Percentiles rank a stretch among this genome's conserved stretches.
Conservation (phyloP, 164 flowering plant genomes). For the Tinospora cordifolia region DNA sequence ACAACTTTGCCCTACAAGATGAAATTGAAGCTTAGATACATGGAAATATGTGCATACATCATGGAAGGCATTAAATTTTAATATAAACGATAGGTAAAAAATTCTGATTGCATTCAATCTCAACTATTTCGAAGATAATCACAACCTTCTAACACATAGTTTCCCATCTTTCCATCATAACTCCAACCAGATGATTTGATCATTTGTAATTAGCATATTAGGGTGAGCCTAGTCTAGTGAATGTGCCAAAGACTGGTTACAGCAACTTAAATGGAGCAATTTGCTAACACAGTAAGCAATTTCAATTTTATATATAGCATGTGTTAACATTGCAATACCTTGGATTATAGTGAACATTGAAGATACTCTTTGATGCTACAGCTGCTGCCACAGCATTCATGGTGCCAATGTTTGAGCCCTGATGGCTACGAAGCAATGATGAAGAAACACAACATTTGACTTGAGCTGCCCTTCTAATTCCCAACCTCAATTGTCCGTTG, state of each 20-base stretch:
- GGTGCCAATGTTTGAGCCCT: slow-evolving; percentile 30
- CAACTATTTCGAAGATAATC: background rate
- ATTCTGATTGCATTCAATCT: background rate
- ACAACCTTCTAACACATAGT: background rate
- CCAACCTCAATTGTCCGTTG: slow-evolving; percentile 84
- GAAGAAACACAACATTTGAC: slow-evolving; percentile 31
- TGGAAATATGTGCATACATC: background rate
- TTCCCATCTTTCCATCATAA: background rate
- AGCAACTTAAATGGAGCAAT: background rate
- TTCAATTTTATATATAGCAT: background rate
- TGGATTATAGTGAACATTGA: slow-evolving; percentile 71
- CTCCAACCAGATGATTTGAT: slow-evolving; percentile 1
- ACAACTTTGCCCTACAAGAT: slow-evolving; percentile 58
- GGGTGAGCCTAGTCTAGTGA: background rate
- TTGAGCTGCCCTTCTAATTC: slow-evolving; percentile 73
- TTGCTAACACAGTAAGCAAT: background rate
- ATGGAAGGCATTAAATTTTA: background rate
- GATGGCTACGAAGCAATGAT: slow-evolving; percentile 27
- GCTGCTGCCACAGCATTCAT: slow-evolving; percentile 50
- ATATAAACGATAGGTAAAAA: background rate
- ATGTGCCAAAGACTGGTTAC: background rate
- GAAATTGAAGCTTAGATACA: slow-evolving; percentile 5
- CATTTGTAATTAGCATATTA: background rate
- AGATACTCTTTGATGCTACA: slow-evolving; percentile 42
- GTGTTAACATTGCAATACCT: slow-evolving; percentile 37